phyloP scores from a whole-genome alignment of 164 flowering plant species.

The Protea cynaroides region DNA sequence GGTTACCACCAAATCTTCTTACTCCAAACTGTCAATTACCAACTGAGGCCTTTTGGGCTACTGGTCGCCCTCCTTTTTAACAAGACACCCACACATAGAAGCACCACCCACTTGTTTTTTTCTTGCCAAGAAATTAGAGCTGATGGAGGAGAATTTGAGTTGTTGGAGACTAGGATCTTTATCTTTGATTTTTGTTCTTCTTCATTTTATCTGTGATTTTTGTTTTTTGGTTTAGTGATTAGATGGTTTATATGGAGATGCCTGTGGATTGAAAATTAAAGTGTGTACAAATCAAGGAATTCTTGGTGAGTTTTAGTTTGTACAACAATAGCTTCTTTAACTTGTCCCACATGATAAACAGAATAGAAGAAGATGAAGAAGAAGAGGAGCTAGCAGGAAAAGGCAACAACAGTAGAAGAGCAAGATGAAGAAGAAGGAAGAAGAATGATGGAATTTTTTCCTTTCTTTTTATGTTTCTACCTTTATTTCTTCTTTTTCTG shows the following conservation, averaged over 20 bases:
- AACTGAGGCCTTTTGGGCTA: slow-evolving; percentile 56
- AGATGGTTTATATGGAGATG: slow-evolving; percentile 18
- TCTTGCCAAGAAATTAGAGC: background rate
- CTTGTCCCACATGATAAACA: slow-evolving; percentile 10
- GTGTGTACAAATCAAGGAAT: slow-evolving; percentile 36
- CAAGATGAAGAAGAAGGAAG: background rate
- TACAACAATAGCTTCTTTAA: slow-evolving; percentile 5
- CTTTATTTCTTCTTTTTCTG: slow-evolving; percentile 1
- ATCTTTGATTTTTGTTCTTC: slow-evolving; percentile 6
- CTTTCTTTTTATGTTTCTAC: no score
- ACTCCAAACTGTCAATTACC: slow-evolving; percentile 58
- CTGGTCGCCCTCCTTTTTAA: slow-evolving; percentile 57
- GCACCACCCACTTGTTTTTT: slow-evolving; percentile 1
- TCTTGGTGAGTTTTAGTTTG: slow-evolving; percentile 27
- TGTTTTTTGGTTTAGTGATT: slow-evolving; percentile 3
- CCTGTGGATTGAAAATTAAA: slow-evolving; percentile 23
- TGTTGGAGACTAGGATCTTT: slow-evolving; percentile 10
- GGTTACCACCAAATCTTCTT: slow-evolving; percentile 58
- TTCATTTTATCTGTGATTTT: slow-evolving; percentile 13
- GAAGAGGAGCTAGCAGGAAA: background rate
- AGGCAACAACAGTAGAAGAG: slow-evolving; percentile 5
- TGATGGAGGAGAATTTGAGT: background rate
- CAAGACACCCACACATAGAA: background rate
- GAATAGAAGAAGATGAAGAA: slow-evolving; percentile 10
- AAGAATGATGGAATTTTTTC: slow-evolving; percentile 1